Evolutionary conservation across 495 filamentous ascomycete genomes (phyloP).

Genomic region (Clavariopsis aquatica): DNA sequence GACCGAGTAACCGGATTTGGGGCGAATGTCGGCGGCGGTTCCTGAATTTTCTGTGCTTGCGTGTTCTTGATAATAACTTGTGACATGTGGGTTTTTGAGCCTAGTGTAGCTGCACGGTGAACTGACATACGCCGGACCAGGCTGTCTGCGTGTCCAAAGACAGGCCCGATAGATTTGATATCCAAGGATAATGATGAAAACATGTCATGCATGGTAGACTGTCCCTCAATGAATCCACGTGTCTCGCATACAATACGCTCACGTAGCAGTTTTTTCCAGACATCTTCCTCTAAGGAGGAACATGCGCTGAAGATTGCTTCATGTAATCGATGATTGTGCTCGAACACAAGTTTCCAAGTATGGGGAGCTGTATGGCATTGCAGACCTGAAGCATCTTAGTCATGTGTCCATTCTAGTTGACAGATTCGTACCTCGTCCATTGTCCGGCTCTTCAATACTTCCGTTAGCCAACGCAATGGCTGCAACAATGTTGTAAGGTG

Average conservation of each 20-base stretch:
- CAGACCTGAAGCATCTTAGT: constrained; percentile 57
- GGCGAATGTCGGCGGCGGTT: constrained; percentile 43
- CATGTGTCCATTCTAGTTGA: constrained; percentile 30
- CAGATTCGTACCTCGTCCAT: constrained; percentile 67
- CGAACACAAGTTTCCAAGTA: constrained; percentile 93
- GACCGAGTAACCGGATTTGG: constrained; percentile 63
- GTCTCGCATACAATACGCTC: constrained; percentile 45
- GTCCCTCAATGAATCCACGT: constrained; percentile 50
- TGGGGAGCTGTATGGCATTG: constrained; percentile 82
- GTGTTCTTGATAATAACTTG: constrained; percentile 93
- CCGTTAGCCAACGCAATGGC: constrained; percentile 70
- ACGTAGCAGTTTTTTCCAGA: constrained; percentile 65
- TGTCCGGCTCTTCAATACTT: constrained; percentile 74
- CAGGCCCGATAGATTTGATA: constrained; percentile 71
- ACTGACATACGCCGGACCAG: constrained; percentile 77
- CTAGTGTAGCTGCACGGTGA: constrained; percentile 69
- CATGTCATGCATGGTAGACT: constrained; percentile 55
- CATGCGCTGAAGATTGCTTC: constrained; percentile 90
- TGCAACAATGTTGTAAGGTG: constrained; percentile 70
- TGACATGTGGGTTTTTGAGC: constrained; percentile 59
- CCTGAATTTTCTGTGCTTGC: constrained; percentile 62
- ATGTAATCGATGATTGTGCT: constrained; percentile 70
- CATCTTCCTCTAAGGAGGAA: constrained; percentile 73
- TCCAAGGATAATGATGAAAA: constrained; percentile 62
- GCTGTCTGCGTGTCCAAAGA: constrained; percentile 70